Percentiles rank a stretch among this genome's conserved stretches.
Evolutionary conservation across 148 eudicot genomes (phyloP).

Genomic region (Pharnaceum exiguum): DNA sequence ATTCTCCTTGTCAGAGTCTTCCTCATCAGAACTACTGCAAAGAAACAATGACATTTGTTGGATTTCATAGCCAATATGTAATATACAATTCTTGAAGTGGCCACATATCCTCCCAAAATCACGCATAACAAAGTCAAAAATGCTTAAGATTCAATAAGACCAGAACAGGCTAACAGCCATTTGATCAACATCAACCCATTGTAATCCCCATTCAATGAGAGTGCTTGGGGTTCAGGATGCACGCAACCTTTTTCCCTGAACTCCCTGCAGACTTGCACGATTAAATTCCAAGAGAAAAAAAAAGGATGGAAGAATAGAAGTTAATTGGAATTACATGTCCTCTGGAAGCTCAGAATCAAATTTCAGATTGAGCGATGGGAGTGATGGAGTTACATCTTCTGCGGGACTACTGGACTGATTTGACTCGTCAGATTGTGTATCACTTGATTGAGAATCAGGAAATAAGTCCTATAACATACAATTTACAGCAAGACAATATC

Average conservation of each 20-base stretch:
- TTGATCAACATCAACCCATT: no score
- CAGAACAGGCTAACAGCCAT: no score
- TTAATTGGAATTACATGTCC: constrained; percentile 45
- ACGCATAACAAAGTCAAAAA: no score
- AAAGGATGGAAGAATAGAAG: constrained; percentile 3
- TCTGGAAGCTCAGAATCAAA: constrained; percentile 75
- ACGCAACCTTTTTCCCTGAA: neutral
- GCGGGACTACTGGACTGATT: constrained; percentile 28
- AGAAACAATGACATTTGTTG: constrained; percentile 8
- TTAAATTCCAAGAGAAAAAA: neutral
- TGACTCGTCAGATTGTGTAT: constrained; percentile 28
- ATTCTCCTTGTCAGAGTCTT: constrained; percentile 78
- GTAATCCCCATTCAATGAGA: no score
- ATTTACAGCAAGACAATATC: constrained; percentile 7
- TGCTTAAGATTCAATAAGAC: no score
- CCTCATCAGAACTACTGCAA: constrained; percentile 69
- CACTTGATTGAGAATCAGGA: constrained; percentile 46
- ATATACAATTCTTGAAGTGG: no score
- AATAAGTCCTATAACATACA: constrained; percentile 59
- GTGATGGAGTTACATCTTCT: constrained; percentile 60
- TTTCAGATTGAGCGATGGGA: constrained; percentile 58
- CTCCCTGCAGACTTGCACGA: neutral
- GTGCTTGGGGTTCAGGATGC: no score
- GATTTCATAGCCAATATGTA: neutral
- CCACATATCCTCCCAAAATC: no score